Evolutionary conservation across 192 early-diverging fungal species (phyloP).

Genomic region (Paraglomus brasilianum): DNA sequence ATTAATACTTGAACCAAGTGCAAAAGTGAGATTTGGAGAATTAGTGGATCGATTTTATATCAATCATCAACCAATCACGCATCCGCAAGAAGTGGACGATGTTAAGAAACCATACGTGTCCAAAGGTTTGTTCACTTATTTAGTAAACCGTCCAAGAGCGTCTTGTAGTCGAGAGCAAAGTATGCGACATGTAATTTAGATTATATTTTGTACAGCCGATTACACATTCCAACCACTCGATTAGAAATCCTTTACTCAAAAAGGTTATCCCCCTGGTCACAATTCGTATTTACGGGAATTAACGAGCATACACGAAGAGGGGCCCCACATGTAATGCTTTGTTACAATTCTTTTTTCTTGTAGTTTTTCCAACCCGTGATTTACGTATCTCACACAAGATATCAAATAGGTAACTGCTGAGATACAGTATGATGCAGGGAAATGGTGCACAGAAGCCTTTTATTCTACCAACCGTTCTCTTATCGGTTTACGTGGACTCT

Average conservation of each 20-base stretch:
- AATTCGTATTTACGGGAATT: conserved; percentile 63
- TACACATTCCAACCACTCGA: conserved; percentile 66
- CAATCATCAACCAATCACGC: conserved; percentile 32
- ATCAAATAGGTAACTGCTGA: conserved; percentile 56
- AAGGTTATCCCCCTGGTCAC: conserved; percentile 50
- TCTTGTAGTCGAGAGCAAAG: not conserved
- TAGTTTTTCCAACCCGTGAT: not conserved
- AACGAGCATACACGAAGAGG: conserved; percentile 52
- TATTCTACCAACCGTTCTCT: conserved; percentile 76
- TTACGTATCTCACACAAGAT: not conserved
- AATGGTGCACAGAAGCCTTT: conserved; percentile 75
- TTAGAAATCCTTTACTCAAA: conserved; percentile 66
- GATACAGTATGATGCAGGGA: conserved; percentile 64
- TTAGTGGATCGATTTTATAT: conserved; percentile 52
- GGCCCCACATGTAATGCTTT: conserved; percentile 45
- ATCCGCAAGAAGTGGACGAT: not conserved
- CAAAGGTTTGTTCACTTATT: not conserved
- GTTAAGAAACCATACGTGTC: not conserved
- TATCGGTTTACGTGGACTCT: conserved; percentile 78
- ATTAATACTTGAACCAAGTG: conserved; percentile 57
- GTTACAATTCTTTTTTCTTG: conserved; percentile 7
- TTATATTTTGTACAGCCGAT: conserved; percentile 69
- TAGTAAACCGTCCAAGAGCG: not conserved
- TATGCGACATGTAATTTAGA: conserved; percentile 32
- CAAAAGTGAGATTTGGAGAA: conserved; percentile 50